Evolutionary conservation across 2,329 filamentous ascomycete species (phyloP), one percentile per base, ranked within the genome.

Genomic region (Fusarium albosuccineum): DNA sequence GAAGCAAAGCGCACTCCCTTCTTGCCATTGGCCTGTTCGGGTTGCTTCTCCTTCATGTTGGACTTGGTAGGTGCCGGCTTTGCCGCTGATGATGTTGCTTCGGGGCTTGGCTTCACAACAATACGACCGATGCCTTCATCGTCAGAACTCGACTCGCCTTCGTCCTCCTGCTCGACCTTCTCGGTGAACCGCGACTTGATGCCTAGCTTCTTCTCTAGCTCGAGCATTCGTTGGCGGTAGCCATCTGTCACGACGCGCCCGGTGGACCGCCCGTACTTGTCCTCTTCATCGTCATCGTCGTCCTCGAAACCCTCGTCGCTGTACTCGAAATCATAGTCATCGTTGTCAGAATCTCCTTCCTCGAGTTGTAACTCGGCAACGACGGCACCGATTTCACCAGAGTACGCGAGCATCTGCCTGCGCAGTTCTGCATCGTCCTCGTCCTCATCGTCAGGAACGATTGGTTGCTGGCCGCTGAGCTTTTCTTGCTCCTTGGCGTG

Each of bases 351-450:
- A 11, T 83, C 82, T 26, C 84, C 87, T 62, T 94, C 90, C 65
- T 97, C 93, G 2, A 98, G 79, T 60, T 97, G 88, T 45, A 99
- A 86, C 79, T 98, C 94, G 14, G 96, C 96, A 14, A 99, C 96
- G 3, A 99, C 92, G 37, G 93, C 89, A 5, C 94, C 93, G 59
- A 99, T 90, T 77, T 98, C 95, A 44, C 91, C 90, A 78, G 97
- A 91, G 75, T 98, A 99, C 66, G 92, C 86, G 8, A 98, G 84
- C 94, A 99, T 98, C 74, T 97, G 90, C 59, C 90, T 88, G 6
- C 96, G 90, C 26, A 97, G 79, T 33, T 86, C 86, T 5, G 93
- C 92, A 66, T 97, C 95, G 68, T 97, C 94, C 11, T 87, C 83
- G 0, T 91, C 88, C 72, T 99, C 96, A 52, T 92, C 86, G 1